These are phyloP conservation scores for Boletus sp. DNA, from an alignment of 768 basidiomycete species.

Conservation along the genomic window DNA sequence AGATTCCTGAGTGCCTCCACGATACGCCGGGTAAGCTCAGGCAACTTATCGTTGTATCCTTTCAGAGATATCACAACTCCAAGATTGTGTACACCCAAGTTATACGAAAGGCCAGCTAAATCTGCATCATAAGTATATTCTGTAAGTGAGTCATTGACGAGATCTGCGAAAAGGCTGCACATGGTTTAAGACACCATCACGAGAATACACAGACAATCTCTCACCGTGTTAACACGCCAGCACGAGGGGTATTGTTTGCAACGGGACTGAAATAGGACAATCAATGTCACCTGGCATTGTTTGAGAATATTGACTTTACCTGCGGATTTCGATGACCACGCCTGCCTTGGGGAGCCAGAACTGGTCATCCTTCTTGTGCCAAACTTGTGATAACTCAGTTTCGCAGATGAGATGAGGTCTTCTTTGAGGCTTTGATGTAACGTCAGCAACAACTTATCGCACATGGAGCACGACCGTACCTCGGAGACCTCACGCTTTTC, in stretches of 20 bases:
- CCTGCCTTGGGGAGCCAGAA: constrained; percentile 95
- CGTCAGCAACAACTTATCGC: background rate
- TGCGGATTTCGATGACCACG: constrained; percentile 71
- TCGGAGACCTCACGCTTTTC: constrained; percentile 67
- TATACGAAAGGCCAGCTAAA: constrained; percentile 83
- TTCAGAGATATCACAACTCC: constrained; percentile 66
- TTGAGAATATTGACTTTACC: constrained; percentile 39
- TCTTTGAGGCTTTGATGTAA: constrained; percentile 55
- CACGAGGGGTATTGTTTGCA: constrained; percentile 61
- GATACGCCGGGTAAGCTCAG: constrained; percentile 69
- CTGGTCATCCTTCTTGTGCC: constrained; percentile 97
- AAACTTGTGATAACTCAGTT: constrained; percentile 69
- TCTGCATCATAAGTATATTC: constrained; percentile 94
- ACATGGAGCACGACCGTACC: constrained; percentile 38
- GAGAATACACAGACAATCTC: constrained; percentile 12
- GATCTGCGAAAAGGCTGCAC: constrained; percentile 70
- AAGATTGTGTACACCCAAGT: constrained; percentile 56
- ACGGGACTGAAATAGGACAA: constrained; percentile 43
- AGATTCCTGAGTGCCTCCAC: constrained; percentile 66
- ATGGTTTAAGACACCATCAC: background rate
- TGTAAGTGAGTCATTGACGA: constrained; percentile 84
- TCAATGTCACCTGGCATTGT: background rate
- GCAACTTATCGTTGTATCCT: constrained; percentile 93
- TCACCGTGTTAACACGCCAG: constrained; percentile 72
- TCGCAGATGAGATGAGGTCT: constrained; percentile 77